Conservation (phyloP, 257 asterid genomes). For the Petrea volubilis region DNA sequence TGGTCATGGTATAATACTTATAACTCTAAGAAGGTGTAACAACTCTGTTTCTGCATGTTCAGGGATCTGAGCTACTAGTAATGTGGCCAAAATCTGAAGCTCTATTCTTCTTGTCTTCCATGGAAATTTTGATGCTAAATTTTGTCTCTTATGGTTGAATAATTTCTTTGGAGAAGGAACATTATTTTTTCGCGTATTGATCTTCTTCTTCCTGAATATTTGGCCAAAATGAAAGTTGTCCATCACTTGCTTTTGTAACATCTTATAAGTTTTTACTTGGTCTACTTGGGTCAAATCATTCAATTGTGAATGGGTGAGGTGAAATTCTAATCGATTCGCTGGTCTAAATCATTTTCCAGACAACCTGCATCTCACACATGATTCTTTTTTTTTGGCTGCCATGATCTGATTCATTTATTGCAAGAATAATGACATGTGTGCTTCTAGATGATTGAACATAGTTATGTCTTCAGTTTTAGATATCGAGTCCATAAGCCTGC, state of each 20-base stretch:
- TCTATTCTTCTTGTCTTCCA: not conserved
- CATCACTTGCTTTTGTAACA: not conserved
- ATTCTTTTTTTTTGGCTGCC: no score
- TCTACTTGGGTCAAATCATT: not conserved
- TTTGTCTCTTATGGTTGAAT: not conserved
- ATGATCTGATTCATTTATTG: no score
- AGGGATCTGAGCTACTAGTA: not conserved
- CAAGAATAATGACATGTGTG: not conserved
- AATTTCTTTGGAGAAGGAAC: slow-evolving; percentile 6
- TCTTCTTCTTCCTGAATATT: not conserved
- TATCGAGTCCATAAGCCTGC: not conserved
- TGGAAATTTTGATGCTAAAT: not conserved
- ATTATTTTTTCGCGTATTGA: no score
- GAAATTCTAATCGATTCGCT: no score
- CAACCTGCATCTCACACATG: not conserved
- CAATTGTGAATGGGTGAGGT: not conserved
- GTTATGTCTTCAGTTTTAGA: not conserved
- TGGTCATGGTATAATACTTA: not conserved
- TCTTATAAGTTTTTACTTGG: not conserved
- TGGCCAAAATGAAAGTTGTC: not conserved
- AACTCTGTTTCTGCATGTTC: not conserved
- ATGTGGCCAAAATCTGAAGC: not conserved
- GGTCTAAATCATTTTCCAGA: not conserved
- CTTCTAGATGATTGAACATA: not conserved
- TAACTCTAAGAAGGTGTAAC: not conserved